Percentiles rank a stretch among this genome's conserved stretches.
phyloP scores from a whole-genome alignment of 1,139 yeast genomes.

The Torulaspora globosa region DNA sequence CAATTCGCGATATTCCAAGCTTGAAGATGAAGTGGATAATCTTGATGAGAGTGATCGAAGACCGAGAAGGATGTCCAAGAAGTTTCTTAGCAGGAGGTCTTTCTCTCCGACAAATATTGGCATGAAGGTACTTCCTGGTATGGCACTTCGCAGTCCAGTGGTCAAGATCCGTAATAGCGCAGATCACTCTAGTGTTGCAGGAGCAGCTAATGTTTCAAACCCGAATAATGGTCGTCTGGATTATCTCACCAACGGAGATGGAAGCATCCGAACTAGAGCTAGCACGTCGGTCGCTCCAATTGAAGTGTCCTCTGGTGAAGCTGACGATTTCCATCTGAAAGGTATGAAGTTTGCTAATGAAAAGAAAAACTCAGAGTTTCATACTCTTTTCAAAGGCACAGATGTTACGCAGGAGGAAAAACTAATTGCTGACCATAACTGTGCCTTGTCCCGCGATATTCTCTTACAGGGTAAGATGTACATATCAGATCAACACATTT shows the following conservation, averaged over 20 bases:
- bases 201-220: slow-evolving; percentile 7
- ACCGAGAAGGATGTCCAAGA: slow-evolving; percentile 29
- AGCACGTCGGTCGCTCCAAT: slow-evolving; percentile 17
- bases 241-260: slow-evolving; percentile 2
- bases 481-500: slow-evolving; percentile 54
- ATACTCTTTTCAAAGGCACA: slow-evolving; percentile 51
- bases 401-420: slow-evolving; percentile 49
- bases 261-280: slow-evolving; percentile 17
- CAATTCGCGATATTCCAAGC: slow-evolving; percentile 20
- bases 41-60: slow-evolving; percentile 22
- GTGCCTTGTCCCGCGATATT: slow-evolving; percentile 70
- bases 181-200: slow-evolving; percentile 9
- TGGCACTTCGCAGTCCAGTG: slow-evolving; percentile 25
- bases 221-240: slow-evolving; percentile 3
- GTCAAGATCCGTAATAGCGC: slow-evolving; percentile 21
- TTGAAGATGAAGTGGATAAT: slow-evolving; percentile 1
- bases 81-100: slow-evolving; percentile 30
- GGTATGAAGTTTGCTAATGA: slow-evolving; percentile 36
- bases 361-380: slow-evolving; percentile 61
- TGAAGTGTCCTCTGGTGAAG: slow-evolving; percentile 18
- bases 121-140: slow-evolving; percentile 29
- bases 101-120: slow-evolving; percentile 31
- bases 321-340: slow-evolving; percentile 22
- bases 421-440: slow-evolving; percentile 60
- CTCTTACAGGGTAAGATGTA: slow-evolving; percentile 69